phyloP scores from a whole-genome alignment of 805 yeast genomes.

The Suhomyces pyralidae region DNA sequence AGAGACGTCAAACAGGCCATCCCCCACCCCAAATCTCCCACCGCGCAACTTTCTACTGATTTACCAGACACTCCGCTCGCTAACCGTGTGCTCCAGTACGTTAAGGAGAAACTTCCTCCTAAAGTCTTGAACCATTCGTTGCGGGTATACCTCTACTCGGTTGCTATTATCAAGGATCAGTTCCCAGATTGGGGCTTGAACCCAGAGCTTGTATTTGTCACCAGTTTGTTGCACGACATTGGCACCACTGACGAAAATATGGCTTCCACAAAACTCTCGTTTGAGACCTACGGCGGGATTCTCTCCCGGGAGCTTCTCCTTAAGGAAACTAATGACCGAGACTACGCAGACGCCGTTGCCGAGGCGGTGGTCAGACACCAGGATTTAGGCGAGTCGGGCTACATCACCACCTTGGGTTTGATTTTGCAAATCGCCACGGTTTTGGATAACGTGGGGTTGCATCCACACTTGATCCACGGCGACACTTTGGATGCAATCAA shows the following conservation, averaged over 20 bases:
- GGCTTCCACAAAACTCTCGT: constrained; percentile 31
- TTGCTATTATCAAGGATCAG: constrained; percentile 30
- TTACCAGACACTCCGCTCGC: constrained; percentile 21
- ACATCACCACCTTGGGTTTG: constrained; percentile 30
- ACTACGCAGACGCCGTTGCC: constrained; percentile 32
- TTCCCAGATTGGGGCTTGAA: constrained; percentile 32
- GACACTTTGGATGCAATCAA: constrained; percentile 27
- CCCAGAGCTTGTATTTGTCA: constrained; percentile 25
- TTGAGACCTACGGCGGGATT: constrained; percentile 34
- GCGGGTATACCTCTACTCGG: constrained; percentile 28
- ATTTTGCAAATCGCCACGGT: constrained; percentile 32
- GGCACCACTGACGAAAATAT: constrained; percentile 33
- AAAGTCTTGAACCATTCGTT: constrained; percentile 28
- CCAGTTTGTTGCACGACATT: constrained; percentile 33
- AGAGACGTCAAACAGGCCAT: constrained; percentile 25
- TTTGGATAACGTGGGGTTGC: constrained; percentile 31
- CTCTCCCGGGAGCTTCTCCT: constrained; percentile 24
- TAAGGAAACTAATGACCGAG: constrained; percentile 19
- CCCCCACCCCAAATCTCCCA: constrained; percentile 22
- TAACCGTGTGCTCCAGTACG: constrained; percentile 20
- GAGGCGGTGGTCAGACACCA: constrained; percentile 37
- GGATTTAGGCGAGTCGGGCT: constrained; percentile 31
- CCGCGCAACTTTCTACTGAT: constrained; percentile 15
- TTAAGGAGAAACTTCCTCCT: constrained; percentile 17
- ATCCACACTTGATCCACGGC: constrained; percentile 24